Evolutionary conservation across 225 moss, liverwort and hornwort genomes (phyloP).

Genomic region (Sphagnum tenellum): DNA sequence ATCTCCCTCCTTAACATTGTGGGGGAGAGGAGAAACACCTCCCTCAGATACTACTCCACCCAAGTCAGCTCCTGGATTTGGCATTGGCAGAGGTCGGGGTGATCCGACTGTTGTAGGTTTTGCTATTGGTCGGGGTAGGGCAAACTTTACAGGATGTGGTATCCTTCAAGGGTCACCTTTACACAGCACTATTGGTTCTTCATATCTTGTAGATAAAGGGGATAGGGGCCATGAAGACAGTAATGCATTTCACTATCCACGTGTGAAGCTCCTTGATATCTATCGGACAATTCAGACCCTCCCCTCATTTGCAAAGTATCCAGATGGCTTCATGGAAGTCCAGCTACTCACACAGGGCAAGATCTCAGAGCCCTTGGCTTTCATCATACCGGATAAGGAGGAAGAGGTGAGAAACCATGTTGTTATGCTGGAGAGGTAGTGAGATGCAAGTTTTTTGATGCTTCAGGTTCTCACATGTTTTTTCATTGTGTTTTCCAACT

Average conservation of each 20-base stretch:
- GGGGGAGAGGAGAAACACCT: constrained; percentile 70
- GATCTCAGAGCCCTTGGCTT: constrained; percentile 89
- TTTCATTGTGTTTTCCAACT: too few species aligned
- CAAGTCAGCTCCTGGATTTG: constrained; percentile 76
- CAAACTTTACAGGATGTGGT: constrained; percentile 65
- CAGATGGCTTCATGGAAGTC: constrained; percentile 78
- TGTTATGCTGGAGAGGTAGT: too few species aligned
- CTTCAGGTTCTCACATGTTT: too few species aligned
- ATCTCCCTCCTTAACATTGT: constrained; percentile 50
- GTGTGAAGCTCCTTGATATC: constrained; percentile 85
- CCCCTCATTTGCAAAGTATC: constrained; percentile 53
- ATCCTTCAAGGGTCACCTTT: constrained; percentile 75
- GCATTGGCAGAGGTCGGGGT: constrained; percentile 86
- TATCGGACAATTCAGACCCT: constrained; percentile 69
- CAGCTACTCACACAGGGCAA: constrained; percentile 74
- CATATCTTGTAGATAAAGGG: constrained; percentile 75
- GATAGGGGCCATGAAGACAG: constrained; percentile 38
- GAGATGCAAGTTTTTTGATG: too few species aligned
- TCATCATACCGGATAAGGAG: constrained; percentile 80
- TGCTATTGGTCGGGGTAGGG: constrained; percentile 84
- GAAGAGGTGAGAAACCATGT: constrained; percentile 58
- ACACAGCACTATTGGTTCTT: constrained; percentile 60
- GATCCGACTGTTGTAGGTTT: constrained; percentile 82
- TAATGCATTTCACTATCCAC: constrained; percentile 68
- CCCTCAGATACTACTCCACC: constrained; percentile 58